These are phyloP conservation scores for Trichopus zeylanicus DNA, from an alignment of 116 monocot genomes.

Conservation along the genomic window DNA sequence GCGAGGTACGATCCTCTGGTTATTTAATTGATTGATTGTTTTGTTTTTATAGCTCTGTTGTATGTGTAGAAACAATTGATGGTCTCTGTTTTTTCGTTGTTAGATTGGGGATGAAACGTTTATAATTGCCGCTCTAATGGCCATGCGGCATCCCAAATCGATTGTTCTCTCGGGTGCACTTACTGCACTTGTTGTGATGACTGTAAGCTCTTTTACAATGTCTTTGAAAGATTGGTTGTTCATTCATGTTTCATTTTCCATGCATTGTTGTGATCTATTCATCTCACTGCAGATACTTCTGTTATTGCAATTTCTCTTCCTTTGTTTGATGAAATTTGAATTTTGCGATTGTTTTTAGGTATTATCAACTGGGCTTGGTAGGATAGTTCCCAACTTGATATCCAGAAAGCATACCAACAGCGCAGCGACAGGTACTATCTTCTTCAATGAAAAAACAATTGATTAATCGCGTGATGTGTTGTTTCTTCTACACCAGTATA, in stretches of 20 bases:
- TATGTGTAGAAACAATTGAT: too few relatives aligned
- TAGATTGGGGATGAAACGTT: constrained; percentile 98
- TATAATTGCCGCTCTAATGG: constrained; percentile 97
- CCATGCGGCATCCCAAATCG: constrained; percentile 95
- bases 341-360: constrained; percentile 29
- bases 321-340: neutral
- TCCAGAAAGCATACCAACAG: constrained; percentile 95
- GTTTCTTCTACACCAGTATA: too few relatives aligned
- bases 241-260: neutral
- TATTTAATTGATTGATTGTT: neutral
- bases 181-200: constrained; percentile 87
- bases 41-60: neutral
- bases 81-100: neutral
- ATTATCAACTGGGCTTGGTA: constrained; percentile 88
- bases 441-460: neutral
- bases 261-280: neutral
- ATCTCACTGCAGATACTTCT: neutral
- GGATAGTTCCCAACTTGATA: constrained; percentile 93
- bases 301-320: neutral
- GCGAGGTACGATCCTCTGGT: constrained; percentile 45
- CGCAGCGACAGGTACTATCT: constrained; percentile 75
- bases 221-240: neutral
- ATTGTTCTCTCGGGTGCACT: constrained; percentile 92
- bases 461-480: too few relatives aligned
- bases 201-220: constrained; percentile 34